Percentiles rank a stretch among this genome's conserved stretches.
These are phyloP conservation scores for Macrophomina pseudophaseolina DNA, from an alignment of 2,329 filamentous ascomycete species.

Conservation along the genomic window DNA sequence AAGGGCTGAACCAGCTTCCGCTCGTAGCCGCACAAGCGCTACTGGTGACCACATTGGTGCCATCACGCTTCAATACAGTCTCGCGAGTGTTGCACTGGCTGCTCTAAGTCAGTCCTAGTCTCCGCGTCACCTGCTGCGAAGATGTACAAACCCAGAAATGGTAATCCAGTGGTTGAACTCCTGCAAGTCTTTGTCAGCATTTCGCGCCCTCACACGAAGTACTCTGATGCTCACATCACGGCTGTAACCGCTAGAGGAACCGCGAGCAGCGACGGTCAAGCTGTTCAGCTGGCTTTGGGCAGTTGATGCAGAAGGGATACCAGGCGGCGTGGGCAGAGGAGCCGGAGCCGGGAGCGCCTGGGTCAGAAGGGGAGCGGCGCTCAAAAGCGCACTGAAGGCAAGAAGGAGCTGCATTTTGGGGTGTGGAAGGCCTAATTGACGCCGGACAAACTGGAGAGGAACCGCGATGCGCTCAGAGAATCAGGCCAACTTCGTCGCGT, in stretches of 20 bases:
- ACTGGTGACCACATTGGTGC: slow-evolving; percentile 64
- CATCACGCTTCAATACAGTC: slow-evolving; percentile 75
- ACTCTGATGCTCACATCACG: slow-evolving; percentile 74
- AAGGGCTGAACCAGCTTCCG: slow-evolving; percentile 74
- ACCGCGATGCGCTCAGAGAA: neutral
- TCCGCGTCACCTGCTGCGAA: neutral
- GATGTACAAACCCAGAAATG: slow-evolving; percentile 14
- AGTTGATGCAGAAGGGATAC: slow-evolving; percentile 64
- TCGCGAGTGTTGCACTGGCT: slow-evolving; percentile 76
- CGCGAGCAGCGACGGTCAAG: slow-evolving; percentile 63
- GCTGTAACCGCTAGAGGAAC: slow-evolving; percentile 63
- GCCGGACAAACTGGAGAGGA: neutral
- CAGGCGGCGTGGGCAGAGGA: slow-evolving; percentile 55
- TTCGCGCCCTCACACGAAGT: slow-evolving; percentile 50
- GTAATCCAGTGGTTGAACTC: slow-evolving; percentile 26
- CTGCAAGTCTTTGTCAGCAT: slow-evolving; percentile 1
- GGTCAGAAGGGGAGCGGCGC: slow-evolving; percentile 12
- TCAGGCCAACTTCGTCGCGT: neutral
- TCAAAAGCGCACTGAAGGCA: slow-evolving; percentile 16
- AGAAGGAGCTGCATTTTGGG: slow-evolving; percentile 18
- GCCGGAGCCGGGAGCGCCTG: slow-evolving; percentile 38
- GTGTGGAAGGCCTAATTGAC: neutral
- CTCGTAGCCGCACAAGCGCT: slow-evolving; percentile 66
- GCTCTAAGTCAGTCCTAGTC: slow-evolving; percentile 31
- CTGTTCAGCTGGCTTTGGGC: slow-evolving; percentile 64